Evolutionary conservation across 1,139 yeast genomes (phyloP), one percentile per base, ranked within the genome.

Genomic region (Sugiyamaella xylanicola): DNA sequence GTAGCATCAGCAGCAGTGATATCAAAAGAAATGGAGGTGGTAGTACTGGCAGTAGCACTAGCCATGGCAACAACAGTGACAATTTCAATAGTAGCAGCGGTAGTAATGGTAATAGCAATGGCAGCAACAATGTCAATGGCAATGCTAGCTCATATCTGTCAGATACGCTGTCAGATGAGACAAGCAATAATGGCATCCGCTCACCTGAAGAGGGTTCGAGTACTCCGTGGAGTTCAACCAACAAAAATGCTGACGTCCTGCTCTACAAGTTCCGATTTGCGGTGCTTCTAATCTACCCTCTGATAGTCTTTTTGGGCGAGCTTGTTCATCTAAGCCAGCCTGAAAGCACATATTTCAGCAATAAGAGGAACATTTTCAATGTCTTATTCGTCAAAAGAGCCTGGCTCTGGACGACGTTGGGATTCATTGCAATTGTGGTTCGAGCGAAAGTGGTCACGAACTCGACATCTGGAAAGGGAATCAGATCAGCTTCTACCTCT

Each of bases 321-420:
- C 49, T 68, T 25, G 65, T 65, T 8, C 64, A 63, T 19, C 27
- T 61, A 37, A 41, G 62, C 1, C 54, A 60, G 16, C 61, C 62
- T 3, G 61, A 57, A 22, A 65, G 57, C 29, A 57, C 66, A 13
- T 74, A 75, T 58, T 87, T 84, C 70, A 82, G 86, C 56, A 73
- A 81, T 58, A 86, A 85, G 68, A 72, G 78, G 44, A 87, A 87
- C 68, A 47, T 91, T 17, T 69, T 92, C 59, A 93, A 93, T 70
- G 79, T 79, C 35, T 53, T 79, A 3, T 87, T 93, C 68, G 97
- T 92, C 44, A 93, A 93, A 66, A 78, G 78, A 42, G 98, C 97
- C 2, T 93, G 99, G 99, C 78, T 83, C 15, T 93, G 98, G 98
- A 91, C 97, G 1, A 79, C 91, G 0, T 3, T 79, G 2, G 75